These are phyloP conservation scores for Prunus yedoensis DNA, from an alignment of 331 rosid genomes.

Conservation along the genomic window DNA sequence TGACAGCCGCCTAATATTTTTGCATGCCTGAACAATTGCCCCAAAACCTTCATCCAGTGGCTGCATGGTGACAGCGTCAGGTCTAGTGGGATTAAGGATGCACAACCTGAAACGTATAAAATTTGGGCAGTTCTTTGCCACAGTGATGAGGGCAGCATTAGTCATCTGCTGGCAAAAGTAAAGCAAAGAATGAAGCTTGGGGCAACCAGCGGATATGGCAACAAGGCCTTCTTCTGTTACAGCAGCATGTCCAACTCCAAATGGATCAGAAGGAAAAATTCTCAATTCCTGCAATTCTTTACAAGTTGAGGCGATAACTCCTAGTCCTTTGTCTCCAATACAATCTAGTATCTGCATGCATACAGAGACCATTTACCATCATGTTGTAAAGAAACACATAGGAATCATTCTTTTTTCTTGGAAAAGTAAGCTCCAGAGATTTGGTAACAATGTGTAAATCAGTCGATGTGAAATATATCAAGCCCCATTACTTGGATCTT, in stretches of 20 bases:
- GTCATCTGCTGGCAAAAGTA: constrained; percentile 97
- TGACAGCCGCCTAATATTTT: constrained; percentile 70
- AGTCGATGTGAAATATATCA: too few relatives aligned
- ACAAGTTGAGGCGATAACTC: constrained; percentile 67
- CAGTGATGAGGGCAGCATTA: constrained; percentile 85
- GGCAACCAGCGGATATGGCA: constrained; percentile 80
- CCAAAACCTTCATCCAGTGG: constrained; percentile 97
- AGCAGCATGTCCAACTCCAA: constrained; percentile 49
- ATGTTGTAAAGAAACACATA: neutral
- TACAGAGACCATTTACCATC: constrained; percentile 8
- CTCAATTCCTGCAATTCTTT: constrained; percentile 84
- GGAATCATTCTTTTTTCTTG: neutral
- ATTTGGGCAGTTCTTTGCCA: constrained; percentile 89
- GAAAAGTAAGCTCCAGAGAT: neutral
- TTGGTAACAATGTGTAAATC: too few relatives aligned
- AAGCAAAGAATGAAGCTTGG: constrained; percentile 77
- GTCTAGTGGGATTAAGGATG: constrained; percentile 66
- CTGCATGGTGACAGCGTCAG: constrained; percentile 64
- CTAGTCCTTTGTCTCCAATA: constrained; percentile 84
- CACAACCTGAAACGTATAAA: constrained; percentile 80
- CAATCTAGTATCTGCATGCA: constrained; percentile 69
- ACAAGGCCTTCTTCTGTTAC: constrained; percentile 89
- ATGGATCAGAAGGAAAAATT: constrained; percentile 75
- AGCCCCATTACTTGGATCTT: too few relatives aligned
- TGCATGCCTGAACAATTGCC: constrained; percentile 90